Evolutionary conservation across 331 rosid genomes (phyloP), one percentile per base, ranked within the genome.

Genomic region (Arachis monticola): DNA sequence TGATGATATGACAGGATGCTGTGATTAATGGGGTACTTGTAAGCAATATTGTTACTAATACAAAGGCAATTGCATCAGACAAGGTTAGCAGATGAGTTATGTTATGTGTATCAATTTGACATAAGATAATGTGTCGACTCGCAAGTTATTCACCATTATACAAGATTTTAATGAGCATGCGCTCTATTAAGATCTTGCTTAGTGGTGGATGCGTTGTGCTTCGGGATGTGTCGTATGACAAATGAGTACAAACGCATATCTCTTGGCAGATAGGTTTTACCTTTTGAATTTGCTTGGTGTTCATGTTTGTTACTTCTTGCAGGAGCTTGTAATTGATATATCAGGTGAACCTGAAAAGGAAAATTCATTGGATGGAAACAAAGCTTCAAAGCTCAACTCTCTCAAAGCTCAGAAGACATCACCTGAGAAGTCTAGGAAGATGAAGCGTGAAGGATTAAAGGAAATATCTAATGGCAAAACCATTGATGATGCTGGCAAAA

Each of bases 311-410:
- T 70, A 5, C 63, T 10, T 67, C 9, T 22, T 47, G 48, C 83
- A 94, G 97, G 93, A 60, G 59, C 62, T 68, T 80, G 87, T 17
- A 5, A 84, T 70, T n/a, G 13, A 64, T 72, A 77, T 80, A 12
- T 79, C 80, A 2, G 85, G 59, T 62, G 86, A 86, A 79, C 30
- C 55, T 9, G 89, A 77, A 68, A 91, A 89, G 84, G 97, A 90
- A 81, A 88, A 90, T 75, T 81, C 96, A 59, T 30, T 78, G 27
- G 84, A 85, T 68, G 68, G 56, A 73, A 82, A 68, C 7, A 56
- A 40, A 76, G 79, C 62, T 50, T 57, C 80, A 8, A 72, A 65
- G 65, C 75, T 67, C 65, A 76, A 73, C 22, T 14, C 73, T 47
- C 40, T 44, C 12, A 72, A 51, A 35, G 66, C 65, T 68, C 10